Evolutionary conservation across 2,329 filamentous ascomycete genomes (phyloP), one percentile per base, ranked within the genome.

Genomic region (Pseudocercospora fijiensis): DNA sequence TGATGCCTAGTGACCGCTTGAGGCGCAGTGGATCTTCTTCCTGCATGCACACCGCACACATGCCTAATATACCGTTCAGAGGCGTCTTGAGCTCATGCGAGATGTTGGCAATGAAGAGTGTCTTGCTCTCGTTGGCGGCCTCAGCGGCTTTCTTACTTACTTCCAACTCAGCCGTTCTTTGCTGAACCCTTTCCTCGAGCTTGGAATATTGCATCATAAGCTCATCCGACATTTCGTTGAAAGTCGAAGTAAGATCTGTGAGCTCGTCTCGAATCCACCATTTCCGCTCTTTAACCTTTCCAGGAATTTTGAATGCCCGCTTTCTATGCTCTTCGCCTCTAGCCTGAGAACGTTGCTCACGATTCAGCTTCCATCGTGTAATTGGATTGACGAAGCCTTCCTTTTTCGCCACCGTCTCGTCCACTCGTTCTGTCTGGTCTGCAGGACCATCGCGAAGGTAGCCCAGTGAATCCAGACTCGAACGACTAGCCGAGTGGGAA

Each of bases 91-190:
- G 83, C 76, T 98, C 87, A 69, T 90, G 87, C 1, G 85, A 88
- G 57, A 98, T 96, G 72, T 98, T 98, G 18, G 95, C 95, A 67
- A 99, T 96, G 79, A 98, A 98, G 8, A 98, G 82, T 0, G 95
- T 98, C 79, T 99, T 99, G 82, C 91, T 96, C 78, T 96, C 91
- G 71, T 96, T 97, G 3, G 93, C 93, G n/a, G 91, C 90, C 76
- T 96, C 93, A 1, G 93, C 93, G 1, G 92, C 91, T 78, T 92
- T 91, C 76, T 96, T 96, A 79, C 90, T 96, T 65, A 91, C 86
- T 73, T 96, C 92, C 0, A 97, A 82, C 76, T 97, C 90, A 37
- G 86, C 86, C 0, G 93, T 97, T 61, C 93, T 84, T 75, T 93
- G 88, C 6, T 86, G 86, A 0, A 97, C 93, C 70, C 94, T 89